phyloP scores from a whole-genome alignment of 164 flowering plant genomes.

The Annona squamosa region DNA sequence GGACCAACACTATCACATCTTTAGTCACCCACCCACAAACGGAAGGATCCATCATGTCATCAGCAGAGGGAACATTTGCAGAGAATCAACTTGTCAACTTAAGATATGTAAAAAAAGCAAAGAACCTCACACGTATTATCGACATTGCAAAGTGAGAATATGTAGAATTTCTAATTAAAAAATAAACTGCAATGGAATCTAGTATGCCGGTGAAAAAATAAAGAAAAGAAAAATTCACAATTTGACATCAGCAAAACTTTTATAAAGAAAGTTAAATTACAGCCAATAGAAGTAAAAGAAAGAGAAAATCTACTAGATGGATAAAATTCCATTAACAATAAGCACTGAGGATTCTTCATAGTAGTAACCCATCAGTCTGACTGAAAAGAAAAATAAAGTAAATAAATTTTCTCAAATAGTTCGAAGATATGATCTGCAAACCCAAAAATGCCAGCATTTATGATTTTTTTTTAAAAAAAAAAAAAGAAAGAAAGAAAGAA shows the following conservation, averaged over 20 bases:
- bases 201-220: too few species aligned
- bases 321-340: background rate
- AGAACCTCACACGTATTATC: background rate
- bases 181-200: too few species aligned
- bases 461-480: too few species aligned
- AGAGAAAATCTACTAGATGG: background rate
- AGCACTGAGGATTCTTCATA: background rate
- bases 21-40: background rate
- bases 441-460: background rate
- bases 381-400: too few species aligned
- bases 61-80: background rate
- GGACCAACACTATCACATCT: background rate
- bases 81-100: background rate
- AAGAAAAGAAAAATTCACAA: too few species aligned
- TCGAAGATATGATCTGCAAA: background rate
- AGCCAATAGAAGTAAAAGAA: too few species aligned
- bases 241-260: background rate
- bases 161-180: too few species aligned
- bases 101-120: too few species aligned
- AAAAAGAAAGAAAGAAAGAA: background rate
- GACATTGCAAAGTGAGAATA: background rate
- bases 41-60: background rate
- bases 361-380: background rate
- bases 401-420: background rate
- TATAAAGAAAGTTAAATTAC: too few species aligned